phyloP scores from a whole-genome alignment of 1,284 basidiomycete genomes.

The Volvariella surrecta region DNA sequence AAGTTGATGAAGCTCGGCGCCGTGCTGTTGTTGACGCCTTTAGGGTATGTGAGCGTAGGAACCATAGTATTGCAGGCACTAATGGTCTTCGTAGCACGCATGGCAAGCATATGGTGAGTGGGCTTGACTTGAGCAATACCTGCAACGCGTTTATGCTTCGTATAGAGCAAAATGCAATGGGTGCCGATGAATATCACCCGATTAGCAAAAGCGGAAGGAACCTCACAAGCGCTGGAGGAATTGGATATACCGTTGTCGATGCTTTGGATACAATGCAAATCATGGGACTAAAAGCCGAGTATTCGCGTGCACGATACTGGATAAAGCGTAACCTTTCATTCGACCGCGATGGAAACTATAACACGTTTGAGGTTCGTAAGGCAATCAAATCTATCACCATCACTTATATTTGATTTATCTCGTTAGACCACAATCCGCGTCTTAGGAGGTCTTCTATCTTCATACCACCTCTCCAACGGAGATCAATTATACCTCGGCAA shows the following conservation, averaged over 20 bases:
- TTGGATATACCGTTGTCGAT: constrained; percentile 79
- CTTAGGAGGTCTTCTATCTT: constrained; percentile 59
- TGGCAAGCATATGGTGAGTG: constrained; percentile 73
- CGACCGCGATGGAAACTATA: constrained; percentile 73
- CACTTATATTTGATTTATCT: constrained; percentile 4
- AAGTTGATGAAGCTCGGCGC: constrained; percentile 31
- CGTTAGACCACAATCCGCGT: constrained; percentile 34
- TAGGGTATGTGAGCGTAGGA: constrained; percentile 37
- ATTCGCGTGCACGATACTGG: constrained; percentile 73
- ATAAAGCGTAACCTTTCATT: constrained; percentile 62
- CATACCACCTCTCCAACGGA: constrained; percentile 64
- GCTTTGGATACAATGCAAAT: constrained; percentile 82
- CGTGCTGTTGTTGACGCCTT: constrained; percentile 74
- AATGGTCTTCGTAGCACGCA: constrained; percentile 49
- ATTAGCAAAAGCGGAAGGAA: constrained; percentile 64
- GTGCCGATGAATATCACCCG: constrained; percentile 82
- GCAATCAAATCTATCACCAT: neutral
- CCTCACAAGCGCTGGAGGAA: constrained; percentile 62
- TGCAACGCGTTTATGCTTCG: neutral
- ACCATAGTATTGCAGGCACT: neutral
- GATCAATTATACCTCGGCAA: constrained; percentile 66
- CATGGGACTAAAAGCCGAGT: constrained; percentile 77
- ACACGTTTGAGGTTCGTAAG: constrained; percentile 77
- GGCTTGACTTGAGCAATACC: neutral
- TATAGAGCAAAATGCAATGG: constrained; percentile 79